Evolutionary conservation across 257 asterid genomes (phyloP).

Genomic region (Jacaranda copaia): DNA sequence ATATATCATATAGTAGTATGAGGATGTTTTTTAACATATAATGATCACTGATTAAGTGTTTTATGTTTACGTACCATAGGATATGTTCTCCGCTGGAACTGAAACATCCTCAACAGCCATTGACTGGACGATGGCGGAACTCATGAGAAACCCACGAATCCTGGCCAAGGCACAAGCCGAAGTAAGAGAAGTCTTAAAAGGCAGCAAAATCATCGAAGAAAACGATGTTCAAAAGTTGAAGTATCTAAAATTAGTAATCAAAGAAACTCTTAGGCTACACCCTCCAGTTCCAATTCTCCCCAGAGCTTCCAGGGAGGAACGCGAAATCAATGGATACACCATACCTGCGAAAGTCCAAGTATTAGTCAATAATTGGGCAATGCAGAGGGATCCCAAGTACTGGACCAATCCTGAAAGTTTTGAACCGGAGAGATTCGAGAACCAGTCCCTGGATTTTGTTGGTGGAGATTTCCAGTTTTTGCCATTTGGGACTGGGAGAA

Average conservation of each 20-base stretch:
- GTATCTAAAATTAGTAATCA: slow-evolving; percentile 37
- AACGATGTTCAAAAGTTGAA: slow-evolving; percentile 29
- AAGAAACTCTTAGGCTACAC: slow-evolving; percentile 35
- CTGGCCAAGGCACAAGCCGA: slow-evolving; percentile 37
- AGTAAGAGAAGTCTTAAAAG: slow-evolving; percentile 8
- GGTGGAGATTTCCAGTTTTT: slow-evolving; percentile 34
- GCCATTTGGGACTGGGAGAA: slow-evolving; percentile 43
- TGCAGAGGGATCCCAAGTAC: slow-evolving; percentile 32
- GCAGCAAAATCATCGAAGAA: slow-evolving; percentile 28
- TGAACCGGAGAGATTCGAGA: slow-evolving; percentile 23
- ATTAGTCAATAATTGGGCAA: not conserved
- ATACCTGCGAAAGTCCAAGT: slow-evolving; percentile 32
- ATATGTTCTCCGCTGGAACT: slow-evolving; percentile 18
- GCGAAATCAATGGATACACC: slow-evolving; percentile 17
- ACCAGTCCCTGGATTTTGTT: slow-evolving; percentile 17
- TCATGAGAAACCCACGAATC: slow-evolving; percentile 28
- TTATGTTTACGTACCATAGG: not conserved
- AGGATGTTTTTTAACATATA: not conserved
- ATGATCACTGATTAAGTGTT: not conserved
- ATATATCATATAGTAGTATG: too few relatives aligned
- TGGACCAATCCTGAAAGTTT: slow-evolving; percentile 35
- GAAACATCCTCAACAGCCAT: slow-evolving; percentile 35
- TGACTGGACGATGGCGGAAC: slow-evolving; percentile 48
- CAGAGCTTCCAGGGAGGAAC: slow-evolving; percentile 27
- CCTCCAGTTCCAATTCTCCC: slow-evolving; percentile 31